A percentile compares a stretch with the other conserved stretches of the same genome.
phyloP scores from a whole-genome alignment of 805 yeast species.

The Candida succiphila region DNA sequence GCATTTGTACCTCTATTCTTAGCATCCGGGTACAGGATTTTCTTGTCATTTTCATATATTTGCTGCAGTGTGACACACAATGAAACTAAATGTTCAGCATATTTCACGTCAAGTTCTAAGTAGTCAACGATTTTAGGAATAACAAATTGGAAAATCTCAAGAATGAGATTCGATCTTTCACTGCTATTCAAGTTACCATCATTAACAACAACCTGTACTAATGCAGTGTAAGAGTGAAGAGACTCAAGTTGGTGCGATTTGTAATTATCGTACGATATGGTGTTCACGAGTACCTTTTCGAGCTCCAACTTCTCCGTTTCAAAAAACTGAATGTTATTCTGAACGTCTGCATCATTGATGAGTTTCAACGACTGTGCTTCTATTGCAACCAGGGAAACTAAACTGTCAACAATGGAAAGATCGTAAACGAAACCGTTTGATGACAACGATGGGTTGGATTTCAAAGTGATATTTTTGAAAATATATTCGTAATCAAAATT shows the following conservation, averaged over 20 bases:
- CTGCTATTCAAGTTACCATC: slow-evolving; percentile 42
- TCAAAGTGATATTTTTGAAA: slow-evolving; percentile 26
- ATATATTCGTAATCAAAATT: slow-evolving; percentile 31
- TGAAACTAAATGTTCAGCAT: slow-evolving; percentile 70
- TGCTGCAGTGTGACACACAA: slow-evolving; percentile 64
- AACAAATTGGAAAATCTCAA: slow-evolving; percentile 67
- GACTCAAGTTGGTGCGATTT: slow-evolving; percentile 46
- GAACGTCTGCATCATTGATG: slow-evolving; percentile 6
- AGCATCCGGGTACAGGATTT: neutral
- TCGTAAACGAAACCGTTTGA: slow-evolving; percentile 28
- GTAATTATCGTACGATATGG: slow-evolving; percentile 35
- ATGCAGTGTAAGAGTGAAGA: slow-evolving; percentile 75
- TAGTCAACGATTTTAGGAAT: slow-evolving; percentile 72
- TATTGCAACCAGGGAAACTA: slow-evolving; percentile 15
- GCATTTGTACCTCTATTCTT: slow-evolving; percentile 23
- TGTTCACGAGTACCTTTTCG: slow-evolving; percentile 31
- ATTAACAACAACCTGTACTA: slow-evolving; percentile 63
- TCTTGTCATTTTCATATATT: slow-evolving; percentile 39
- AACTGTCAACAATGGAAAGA: slow-evolving; percentile 26
- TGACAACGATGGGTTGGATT: slow-evolving; percentile 8
- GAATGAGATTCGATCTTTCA: slow-evolving; percentile 50
- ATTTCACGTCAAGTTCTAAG: slow-evolving; percentile 51
- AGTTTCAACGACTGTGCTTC: slow-evolving; percentile 18
- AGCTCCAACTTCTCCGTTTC: slow-evolving; percentile 16
- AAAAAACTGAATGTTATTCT: slow-evolving; percentile 10